Conservation (phyloP, 2,329 filamentous ascomycete genomes). For the Paecilomyces fulvus region DNA sequence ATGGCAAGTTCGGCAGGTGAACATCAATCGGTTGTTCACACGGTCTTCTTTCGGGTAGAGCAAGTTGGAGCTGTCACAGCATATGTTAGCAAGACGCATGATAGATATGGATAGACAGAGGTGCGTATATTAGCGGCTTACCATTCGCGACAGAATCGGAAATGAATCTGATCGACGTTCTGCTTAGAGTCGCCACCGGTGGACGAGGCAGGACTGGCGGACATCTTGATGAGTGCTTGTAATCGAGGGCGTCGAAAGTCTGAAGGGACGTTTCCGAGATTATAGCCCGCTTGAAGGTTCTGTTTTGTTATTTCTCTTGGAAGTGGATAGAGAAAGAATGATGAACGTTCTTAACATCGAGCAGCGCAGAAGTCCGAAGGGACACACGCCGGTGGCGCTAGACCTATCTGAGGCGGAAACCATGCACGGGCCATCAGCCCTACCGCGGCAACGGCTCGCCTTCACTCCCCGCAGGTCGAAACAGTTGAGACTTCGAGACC, state of each 20-base stretch:
- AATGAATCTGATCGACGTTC: constrained; percentile 69
- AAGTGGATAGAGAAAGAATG: background rate
- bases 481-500: background rate
- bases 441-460: constrained; percentile 4
- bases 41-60: constrained; percentile 95
- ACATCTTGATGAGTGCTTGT: constrained; percentile 20
- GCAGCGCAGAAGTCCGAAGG: constrained; percentile 11
- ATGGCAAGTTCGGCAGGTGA: constrained; percentile 90
- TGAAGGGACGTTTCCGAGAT: background rate
- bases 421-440: constrained; percentile 4
- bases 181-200: constrained; percentile 30
- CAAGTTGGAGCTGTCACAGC: constrained; percentile 68
- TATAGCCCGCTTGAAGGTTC: background rate
- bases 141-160: constrained; percentile 98
- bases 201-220: constrained; percentile 35
- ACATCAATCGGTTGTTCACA: constrained; percentile 74
- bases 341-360: background rate
- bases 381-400: constrained; percentile 2
- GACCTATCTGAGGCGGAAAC: constrained; percentile 3
- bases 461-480: constrained; percentile 23
- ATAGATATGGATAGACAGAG: background rate
- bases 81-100: constrained; percentile 13
- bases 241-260: background rate
- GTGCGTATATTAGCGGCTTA: constrained; percentile 26
- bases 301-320: background rate